Conservation (phyloP, 1,139 yeast species). For the Diutina sp. region DNA sequence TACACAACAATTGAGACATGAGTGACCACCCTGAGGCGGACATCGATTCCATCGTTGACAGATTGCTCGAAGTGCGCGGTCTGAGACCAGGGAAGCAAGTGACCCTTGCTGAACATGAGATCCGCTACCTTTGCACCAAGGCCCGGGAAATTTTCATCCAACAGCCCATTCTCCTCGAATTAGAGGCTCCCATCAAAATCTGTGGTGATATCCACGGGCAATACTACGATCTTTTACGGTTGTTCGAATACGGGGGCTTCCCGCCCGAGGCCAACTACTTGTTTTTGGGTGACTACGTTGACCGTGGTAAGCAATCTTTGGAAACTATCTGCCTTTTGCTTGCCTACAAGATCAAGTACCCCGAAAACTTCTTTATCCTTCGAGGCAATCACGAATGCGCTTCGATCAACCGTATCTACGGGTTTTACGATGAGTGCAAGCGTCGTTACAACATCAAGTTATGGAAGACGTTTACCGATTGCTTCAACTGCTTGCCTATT, state of each 20-base stretch:
- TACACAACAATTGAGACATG: conserved; percentile 9
- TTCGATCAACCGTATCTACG: conserved; percentile 90
- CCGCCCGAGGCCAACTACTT: conserved; percentile 98
- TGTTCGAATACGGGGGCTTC: conserved; percentile 96
- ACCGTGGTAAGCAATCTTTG: conserved; percentile 93
- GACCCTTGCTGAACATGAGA: conserved; percentile 84
- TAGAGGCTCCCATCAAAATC: conserved; percentile 3
- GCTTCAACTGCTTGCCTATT: conserved; percentile 95
- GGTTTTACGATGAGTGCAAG: conserved; percentile 94
- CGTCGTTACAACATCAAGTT: conserved; percentile 94
- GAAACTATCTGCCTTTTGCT: conserved; percentile 87
- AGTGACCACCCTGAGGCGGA: conserved; percentile 78
- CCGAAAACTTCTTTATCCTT: conserved; percentile 88
- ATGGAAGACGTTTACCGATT: conserved; percentile 97
- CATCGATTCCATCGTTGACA: conserved; percentile 92
- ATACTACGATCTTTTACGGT: conserved; percentile 86
- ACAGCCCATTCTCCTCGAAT: conserved; percentile 63
- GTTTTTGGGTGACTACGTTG: conserved; percentile 94
- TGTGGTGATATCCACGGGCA: conserved; percentile 94
- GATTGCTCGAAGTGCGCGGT: conserved; percentile 94
- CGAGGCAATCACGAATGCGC: conserved; percentile 99
- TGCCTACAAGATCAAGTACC: conserved; percentile 94
- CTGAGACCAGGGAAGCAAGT: conserved; percentile 98
- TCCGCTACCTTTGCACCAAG: conserved; percentile 89
- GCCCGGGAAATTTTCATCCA: conserved; percentile 96